Evolutionary conservation across 345 rosid genomes (phyloP).

Genomic region (Salix brachista): DNA sequence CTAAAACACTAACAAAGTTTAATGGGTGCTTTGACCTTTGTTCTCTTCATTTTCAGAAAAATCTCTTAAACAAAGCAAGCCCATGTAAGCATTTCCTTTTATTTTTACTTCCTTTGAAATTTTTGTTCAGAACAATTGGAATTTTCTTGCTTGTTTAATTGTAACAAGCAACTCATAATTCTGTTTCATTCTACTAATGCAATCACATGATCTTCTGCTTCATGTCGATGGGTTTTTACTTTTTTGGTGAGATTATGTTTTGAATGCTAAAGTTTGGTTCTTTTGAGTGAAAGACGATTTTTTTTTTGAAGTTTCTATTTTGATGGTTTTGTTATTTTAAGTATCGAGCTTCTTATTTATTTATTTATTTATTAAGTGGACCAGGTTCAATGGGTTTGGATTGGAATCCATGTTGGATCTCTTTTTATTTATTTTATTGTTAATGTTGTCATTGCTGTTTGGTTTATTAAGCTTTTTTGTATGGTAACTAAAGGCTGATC

Average conservation of each 20-base stretch:
- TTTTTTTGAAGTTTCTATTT: not conserved
- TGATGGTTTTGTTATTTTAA: constrained; percentile 9
- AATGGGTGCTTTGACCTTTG: constrained; percentile 48
- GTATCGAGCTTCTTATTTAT: constrained; percentile 16
- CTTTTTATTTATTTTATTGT: constrained; percentile 40
- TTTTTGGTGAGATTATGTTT: constrained; percentile 18
- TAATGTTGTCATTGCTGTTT: constrained; percentile 13
- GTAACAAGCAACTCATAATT: not conserved
- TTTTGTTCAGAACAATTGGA: not conserved
- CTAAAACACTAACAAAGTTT: constrained; percentile 26
- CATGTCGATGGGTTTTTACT: constrained; percentile 22
- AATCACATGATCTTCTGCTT: constrained; percentile 41
- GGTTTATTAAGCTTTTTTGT: constrained; percentile 16
- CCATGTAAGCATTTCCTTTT: constrained; percentile 44
- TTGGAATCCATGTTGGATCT: constrained; percentile 91
- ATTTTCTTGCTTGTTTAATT: not conserved
- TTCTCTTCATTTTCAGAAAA: constrained; percentile 38
- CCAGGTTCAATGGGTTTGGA: constrained; percentile 64
- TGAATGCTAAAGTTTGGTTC: constrained; percentile 29
- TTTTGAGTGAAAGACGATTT: not conserved
- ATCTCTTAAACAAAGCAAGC: constrained; percentile 37
- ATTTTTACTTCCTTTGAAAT: not conserved
- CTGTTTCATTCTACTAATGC: constrained; percentile 41
- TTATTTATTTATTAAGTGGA: constrained; percentile 17
- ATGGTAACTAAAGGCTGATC: constrained; percentile 26